Conservation (phyloP, 352 stramenopile genomes). For the Globisporangium heterothallicum region DNA sequence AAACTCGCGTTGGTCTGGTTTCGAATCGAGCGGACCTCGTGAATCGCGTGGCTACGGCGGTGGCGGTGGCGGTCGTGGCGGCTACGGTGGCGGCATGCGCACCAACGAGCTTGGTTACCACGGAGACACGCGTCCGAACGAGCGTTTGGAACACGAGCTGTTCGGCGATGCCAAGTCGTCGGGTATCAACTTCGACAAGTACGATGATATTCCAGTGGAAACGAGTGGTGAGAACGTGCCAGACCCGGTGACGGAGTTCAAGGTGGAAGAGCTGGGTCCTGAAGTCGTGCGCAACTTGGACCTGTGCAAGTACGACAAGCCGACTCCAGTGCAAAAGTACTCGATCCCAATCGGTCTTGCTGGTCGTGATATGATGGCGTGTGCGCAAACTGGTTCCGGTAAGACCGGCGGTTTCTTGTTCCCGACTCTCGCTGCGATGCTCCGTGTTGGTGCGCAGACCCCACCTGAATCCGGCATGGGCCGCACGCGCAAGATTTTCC, state of each 20-base stretch:
- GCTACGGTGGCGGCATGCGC: conserved; percentile 46
- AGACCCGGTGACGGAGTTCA: conserved; percentile 90
- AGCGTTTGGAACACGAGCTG: conserved; percentile 90
- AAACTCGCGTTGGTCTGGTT: conserved; percentile 12
- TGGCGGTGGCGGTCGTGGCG: conserved; percentile 29
- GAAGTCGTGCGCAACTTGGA: conserved; percentile 91
- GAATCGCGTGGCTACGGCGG: conserved; percentile 20
- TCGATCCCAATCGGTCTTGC: conserved; percentile 94
- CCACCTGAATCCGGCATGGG: conserved; percentile 40
- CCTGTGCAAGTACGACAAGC: conserved; percentile 93
- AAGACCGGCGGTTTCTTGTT: conserved; percentile 97
- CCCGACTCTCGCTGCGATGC: conserved; percentile 95
- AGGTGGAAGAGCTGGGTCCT: conserved; percentile 84
- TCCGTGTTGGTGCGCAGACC: conserved; percentile 72
- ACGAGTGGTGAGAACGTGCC: conserved; percentile 92
- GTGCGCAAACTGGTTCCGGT: conserved; percentile 97
- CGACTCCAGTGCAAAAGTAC: conserved; percentile 99
- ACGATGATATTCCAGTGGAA: conserved; percentile 98
- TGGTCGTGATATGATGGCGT: conserved; percentile 98
- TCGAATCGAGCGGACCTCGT: conserved; percentile 13
- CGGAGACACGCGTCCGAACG: conserved; percentile 89
- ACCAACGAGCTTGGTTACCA: conserved; percentile 97
- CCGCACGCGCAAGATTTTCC: conserved; percentile 85
- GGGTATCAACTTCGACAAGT: conserved; percentile 99
- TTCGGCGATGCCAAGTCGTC: conserved; percentile 92